Evolutionary conservation across 805 yeast genomes (phyloP).

Genomic region (Candida adriatica): DNA sequence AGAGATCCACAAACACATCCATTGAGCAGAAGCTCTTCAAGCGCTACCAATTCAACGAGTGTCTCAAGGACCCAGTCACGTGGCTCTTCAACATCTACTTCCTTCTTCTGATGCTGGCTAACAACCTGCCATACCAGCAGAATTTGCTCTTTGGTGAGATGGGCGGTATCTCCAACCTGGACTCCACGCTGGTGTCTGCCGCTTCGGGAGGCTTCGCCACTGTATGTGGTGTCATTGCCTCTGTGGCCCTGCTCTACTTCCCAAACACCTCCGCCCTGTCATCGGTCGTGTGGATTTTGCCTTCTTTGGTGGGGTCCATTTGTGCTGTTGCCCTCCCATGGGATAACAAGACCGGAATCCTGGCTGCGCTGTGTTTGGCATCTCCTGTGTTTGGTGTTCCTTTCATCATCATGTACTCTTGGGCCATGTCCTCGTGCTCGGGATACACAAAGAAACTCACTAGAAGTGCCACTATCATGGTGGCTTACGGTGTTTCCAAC

Average conservation of each 20-base stretch:
- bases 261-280: slow-evolving; percentile 34
- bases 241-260: slow-evolving; percentile 26
- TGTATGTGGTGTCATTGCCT: slow-evolving; percentile 33
- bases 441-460: slow-evolving; percentile 46
- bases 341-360: slow-evolving; percentile 36
- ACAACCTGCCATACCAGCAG: slow-evolving; percentile 47
- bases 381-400: slow-evolving; percentile 38
- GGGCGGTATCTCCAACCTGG: slow-evolving; percentile 36
- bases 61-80: slow-evolving; percentile 36
- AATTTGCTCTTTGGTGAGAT: slow-evolving; percentile 39
- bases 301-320: slow-evolving; percentile 39
- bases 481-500: slow-evolving; percentile 42
- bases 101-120: slow-evolving; percentile 42
- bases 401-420: slow-evolving; percentile 31
- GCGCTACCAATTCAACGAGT: slow-evolving; percentile 35
- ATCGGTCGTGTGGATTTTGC: slow-evolving; percentile 32
- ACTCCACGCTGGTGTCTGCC: slow-evolving; percentile 45
- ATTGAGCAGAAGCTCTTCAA: slow-evolving; percentile 40
- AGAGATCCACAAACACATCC: slow-evolving; percentile 30
- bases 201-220: slow-evolving; percentile 46
- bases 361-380: slow-evolving; percentile 44
- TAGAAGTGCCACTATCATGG: slow-evolving; percentile 38
- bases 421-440: slow-evolving; percentile 31
- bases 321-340: slow-evolving; percentile 39
- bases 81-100: slow-evolving; percentile 27